Conservation (phyloP, 805 yeast species). For the Ogataea polymorpha region DNA sequence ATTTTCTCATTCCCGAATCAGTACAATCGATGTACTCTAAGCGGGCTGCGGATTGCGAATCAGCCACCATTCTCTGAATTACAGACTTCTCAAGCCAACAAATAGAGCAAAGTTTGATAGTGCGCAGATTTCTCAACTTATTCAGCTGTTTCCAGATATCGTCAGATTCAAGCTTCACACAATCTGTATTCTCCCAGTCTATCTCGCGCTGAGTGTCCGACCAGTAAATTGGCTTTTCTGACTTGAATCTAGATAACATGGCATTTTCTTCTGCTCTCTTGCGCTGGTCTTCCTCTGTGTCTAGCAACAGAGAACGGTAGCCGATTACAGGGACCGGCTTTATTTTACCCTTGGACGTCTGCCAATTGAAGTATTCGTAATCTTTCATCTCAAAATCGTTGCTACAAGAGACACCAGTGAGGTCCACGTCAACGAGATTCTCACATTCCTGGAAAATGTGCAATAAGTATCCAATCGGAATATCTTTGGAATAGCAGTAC, state of each 20-base stretch:
- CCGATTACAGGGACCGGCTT: constrained; percentile 8
- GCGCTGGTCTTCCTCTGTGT: constrained; percentile 19
- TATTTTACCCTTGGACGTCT: constrained; percentile 19
- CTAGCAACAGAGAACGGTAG: constrained; percentile 33
- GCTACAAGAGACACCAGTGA: constrained; percentile 62
- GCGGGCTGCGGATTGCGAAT: constrained; percentile 14
- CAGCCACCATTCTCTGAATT: constrained; percentile 17
- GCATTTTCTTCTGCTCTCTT: constrained; percentile 22
- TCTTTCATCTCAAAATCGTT: constrained; percentile 58
- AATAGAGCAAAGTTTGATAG: constrained; percentile 28
- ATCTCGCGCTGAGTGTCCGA: constrained; percentile 33
- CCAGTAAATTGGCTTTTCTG: constrained; percentile 25
- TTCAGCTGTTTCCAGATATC: constrained; percentile 31
- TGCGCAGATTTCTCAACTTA: constrained; percentile 18
- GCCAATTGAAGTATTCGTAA: constrained; percentile 37
- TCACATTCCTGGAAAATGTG: constrained; percentile 69
- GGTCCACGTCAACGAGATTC: constrained; percentile 50
- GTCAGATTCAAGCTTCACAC: constrained; percentile 48
- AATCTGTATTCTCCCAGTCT: constrained; percentile 26
- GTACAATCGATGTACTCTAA: constrained; percentile 37
- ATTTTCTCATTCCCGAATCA: constrained; percentile 48
- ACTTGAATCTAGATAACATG: constrained; percentile 11
- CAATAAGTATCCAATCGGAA: constrained; percentile 74
- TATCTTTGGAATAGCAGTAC: constrained; percentile 66
- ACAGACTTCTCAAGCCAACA: constrained; percentile 35